These are phyloP conservation scores for Bruguiera gymnorhiza DNA, from an alignment of 345 rosid genomes.

Conservation along the genomic window DNA sequence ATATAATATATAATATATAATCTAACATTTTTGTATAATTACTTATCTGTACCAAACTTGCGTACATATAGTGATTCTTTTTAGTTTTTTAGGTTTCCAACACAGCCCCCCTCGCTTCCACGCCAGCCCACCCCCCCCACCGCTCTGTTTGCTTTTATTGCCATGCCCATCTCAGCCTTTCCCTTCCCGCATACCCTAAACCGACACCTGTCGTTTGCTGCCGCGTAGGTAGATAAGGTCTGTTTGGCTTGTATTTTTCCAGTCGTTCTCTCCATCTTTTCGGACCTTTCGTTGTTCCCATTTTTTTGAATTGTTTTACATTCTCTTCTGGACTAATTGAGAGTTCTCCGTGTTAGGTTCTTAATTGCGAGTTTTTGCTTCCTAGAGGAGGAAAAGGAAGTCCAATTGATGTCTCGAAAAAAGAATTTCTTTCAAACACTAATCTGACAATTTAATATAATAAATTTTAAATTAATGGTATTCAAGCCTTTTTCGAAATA, in stretches of 20 bases:
- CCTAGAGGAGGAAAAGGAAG: too few relatives aligned
- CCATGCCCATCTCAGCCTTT: background rate
- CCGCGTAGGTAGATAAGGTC: slow-evolving; percentile 31
- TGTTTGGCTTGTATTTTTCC: slow-evolving; percentile 36
- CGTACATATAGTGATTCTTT: too few relatives aligned
- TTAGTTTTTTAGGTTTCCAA: too few relatives aligned
- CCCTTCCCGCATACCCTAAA: slow-evolving; percentile 12
- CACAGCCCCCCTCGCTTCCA: too few relatives aligned
- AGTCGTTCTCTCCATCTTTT: background rate
- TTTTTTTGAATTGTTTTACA: background rate
- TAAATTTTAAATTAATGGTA: too few relatives aligned
- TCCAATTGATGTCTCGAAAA: too few relatives aligned
- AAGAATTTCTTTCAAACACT: too few relatives aligned
- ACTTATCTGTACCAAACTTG: too few relatives aligned
- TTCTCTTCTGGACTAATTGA: background rate
- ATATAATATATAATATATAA: too few relatives aligned
- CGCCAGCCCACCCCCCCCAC: slow-evolving; percentile 5
- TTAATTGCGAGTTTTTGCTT: background rate
- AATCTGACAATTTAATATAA: too few relatives aligned
- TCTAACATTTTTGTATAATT: too few relatives aligned
- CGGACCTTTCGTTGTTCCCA: background rate
- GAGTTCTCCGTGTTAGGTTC: background rate
- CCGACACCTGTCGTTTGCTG: slow-evolving; percentile 30
- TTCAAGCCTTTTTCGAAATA: too few relatives aligned
- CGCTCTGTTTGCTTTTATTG: background rate